phyloP scores from a whole-genome alignment of 2,329 filamentous ascomycete genomes.

The Xylaria sp. region DNA sequence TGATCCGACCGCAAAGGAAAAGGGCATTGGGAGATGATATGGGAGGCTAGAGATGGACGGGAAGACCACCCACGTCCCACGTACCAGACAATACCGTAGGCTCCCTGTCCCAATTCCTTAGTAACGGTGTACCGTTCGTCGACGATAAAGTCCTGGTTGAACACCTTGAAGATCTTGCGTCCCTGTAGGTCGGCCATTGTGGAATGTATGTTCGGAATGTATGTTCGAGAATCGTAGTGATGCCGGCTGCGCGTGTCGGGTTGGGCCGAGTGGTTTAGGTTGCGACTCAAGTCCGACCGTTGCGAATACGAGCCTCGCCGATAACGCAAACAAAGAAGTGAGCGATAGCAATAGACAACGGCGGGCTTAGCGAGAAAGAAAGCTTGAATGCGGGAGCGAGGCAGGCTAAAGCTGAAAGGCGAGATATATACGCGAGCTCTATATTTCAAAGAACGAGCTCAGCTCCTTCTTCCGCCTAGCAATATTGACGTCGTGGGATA shows the following conservation, averaged over 20 bases:
- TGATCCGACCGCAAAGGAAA: not conserved
- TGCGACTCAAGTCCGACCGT: constrained; percentile 11
- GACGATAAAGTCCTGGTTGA: constrained; percentile 99
- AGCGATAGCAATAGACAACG: constrained; percentile 1
- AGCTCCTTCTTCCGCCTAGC: not conserved
- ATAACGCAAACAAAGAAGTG: constrained; percentile 10
- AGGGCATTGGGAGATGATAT: too few species aligned
- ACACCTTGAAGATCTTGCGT: constrained; percentile 94
- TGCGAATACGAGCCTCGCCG: constrained; percentile 5
- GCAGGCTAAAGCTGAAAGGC: constrained; percentile 2
- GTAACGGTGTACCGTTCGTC: constrained; percentile 98
- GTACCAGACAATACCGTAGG: constrained; percentile 98
- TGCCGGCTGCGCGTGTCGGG: constrained; percentile 7
- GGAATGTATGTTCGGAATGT: constrained; percentile 5
- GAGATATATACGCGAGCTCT: constrained; percentile 1
- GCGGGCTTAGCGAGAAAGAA: not conserved
- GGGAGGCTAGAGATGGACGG: not conserved
- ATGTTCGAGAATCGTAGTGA: not conserved
- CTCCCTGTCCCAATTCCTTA: constrained; percentile 97
- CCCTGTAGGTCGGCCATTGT: constrained; percentile 40
- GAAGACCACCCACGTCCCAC: constrained; percentile 44
- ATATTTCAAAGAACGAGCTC: constrained; percentile 17
- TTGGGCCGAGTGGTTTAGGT: constrained; percentile 3
- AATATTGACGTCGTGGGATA: constrained; percentile 7
- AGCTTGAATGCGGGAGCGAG: too few species aligned